Evolutionary conservation across 139 green algal genomes (phyloP).

Genomic region (Tetradesmus obliquus): DNA sequence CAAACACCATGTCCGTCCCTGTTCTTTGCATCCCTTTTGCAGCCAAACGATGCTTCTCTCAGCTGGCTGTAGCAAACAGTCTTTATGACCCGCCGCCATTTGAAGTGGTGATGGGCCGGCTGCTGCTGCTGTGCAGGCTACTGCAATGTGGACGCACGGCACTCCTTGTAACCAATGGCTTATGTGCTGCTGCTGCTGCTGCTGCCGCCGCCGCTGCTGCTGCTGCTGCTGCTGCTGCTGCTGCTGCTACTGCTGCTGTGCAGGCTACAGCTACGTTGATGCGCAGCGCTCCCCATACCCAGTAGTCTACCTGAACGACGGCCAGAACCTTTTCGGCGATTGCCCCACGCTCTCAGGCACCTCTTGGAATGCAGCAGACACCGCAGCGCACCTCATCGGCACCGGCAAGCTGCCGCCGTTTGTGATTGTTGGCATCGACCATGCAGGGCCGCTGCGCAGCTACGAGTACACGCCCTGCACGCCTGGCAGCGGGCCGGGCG

Average conservation of each 20-base stretch:
- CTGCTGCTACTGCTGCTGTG: not conserved
- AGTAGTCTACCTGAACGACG: constrained; percentile 67
- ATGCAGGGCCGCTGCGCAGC: constrained; percentile 35
- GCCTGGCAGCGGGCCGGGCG: constrained; percentile 57
- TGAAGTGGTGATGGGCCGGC: too few species aligned
- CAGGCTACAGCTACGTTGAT: not conserved
- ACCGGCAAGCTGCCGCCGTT: constrained; percentile 62
- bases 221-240: too few species aligned
- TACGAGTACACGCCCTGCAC: constrained; percentile 66
- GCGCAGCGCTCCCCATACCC: constrained; percentile 27
- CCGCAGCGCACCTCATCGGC: constrained; percentile 52
- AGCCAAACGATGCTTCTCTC: too few species aligned
- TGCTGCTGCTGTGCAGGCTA: not conserved
- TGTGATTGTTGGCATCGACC: constrained; percentile 67
- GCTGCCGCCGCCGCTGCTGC: too few species aligned
- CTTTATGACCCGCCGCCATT: too few species aligned
- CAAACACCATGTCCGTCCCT: too few species aligned
- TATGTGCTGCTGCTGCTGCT: not conserved
- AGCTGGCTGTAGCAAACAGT: too few species aligned
- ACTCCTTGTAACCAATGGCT: constrained; percentile 47
- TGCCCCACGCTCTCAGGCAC: constrained; percentile 47
- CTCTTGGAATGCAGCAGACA: constrained; percentile 59
- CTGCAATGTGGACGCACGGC: not conserved
- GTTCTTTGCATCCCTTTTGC: too few species aligned
- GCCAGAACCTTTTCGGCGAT: constrained; percentile 72